Percentiles rank a stretch among this genome's conserved stretches.
Evolutionary conservation across 768 basidiomycete species (phyloP).

Genomic region (Boletus fagicola): DNA sequence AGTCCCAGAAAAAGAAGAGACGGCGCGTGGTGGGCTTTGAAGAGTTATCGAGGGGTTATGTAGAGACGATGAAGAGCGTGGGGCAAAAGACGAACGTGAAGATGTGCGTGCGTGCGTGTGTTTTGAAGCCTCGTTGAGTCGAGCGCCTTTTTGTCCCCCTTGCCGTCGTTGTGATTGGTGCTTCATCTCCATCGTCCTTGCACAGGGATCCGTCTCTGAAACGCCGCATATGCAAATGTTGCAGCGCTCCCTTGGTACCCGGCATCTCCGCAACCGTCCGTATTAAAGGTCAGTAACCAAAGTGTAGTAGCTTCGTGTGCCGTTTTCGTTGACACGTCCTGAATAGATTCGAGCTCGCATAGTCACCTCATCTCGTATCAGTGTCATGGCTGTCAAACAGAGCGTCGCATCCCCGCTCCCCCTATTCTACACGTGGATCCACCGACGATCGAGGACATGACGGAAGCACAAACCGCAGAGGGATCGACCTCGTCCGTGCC

Average conservation of each 20-base stretch:
- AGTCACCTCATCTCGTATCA: conserved; percentile 56
- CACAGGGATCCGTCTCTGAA: conserved; percentile 81
- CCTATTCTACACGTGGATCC: conserved; percentile 32
- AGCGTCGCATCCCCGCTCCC: conserved; percentile 69
- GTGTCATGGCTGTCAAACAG: conserved; percentile 56
- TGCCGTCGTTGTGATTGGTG: neutral
- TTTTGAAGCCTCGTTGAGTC: neutral
- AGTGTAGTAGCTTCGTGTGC: neutral
- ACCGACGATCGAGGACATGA: neutral
- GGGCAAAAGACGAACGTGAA: conserved; percentile 75
- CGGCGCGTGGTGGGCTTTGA: conserved; percentile 33
- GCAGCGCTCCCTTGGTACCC: conserved; percentile 61
- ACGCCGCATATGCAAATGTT: conserved; percentile 72
- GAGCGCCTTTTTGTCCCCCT: too few relatives aligned
- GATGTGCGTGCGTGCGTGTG: conserved; percentile 49
- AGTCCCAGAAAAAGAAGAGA: conserved; percentile 16
- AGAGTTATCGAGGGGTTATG: conserved; percentile 65
- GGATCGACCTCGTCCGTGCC: neutral
- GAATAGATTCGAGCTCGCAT: conserved; percentile 44
- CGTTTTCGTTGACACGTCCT: conserved; percentile 17
- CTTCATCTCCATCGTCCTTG: neutral
- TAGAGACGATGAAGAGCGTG: conserved; percentile 64
- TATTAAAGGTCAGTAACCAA: conserved; percentile 50
- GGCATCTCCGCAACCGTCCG: conserved; percentile 66
- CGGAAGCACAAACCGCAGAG: neutral